Percentiles rank a stretch among this genome's conserved stretches.
Conservation (phyloP, 1,139 yeast species). For the Meyerozyma sp. region DNA sequence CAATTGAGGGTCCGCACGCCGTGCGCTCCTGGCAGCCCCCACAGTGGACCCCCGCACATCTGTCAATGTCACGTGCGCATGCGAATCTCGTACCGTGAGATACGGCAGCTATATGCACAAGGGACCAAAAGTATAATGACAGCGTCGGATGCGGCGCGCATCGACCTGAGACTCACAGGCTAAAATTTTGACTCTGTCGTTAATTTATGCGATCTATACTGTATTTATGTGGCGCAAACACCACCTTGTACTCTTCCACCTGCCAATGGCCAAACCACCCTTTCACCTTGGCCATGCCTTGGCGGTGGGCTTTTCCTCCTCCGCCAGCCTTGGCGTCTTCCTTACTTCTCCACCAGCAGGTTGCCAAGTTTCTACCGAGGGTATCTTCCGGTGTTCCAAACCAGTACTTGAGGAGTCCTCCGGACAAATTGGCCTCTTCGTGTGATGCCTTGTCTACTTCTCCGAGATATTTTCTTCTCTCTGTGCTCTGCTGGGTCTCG, state of each 20-base stretch:
- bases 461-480: conserved; percentile 17
- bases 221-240: conserved; percentile 6
- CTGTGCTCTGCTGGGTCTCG: conserved; percentile 17
- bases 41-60: too few species aligned
- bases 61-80: too few species aligned
- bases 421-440: conserved; percentile 23
- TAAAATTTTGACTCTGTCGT: not conserved
- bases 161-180: too few species aligned
- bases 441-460: conserved; percentile 23
- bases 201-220: conserved; percentile 5
- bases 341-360: conserved; percentile 28
- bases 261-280: conserved; percentile 28
- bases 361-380: conserved; percentile 25
- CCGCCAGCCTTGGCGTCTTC: conserved; percentile 24
- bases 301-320: conserved; percentile 21
- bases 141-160: too few species aligned
- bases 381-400: conserved; percentile 24
- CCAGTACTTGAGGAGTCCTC: conserved; percentile 30
- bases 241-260: conserved; percentile 23
- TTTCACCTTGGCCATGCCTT: conserved; percentile 21
- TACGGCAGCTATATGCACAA: too few species aligned
- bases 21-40: too few species aligned
- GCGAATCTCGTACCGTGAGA: too few species aligned
- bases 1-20: too few species aligned
- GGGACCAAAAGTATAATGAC: too few species aligned